Evolutionary conservation across 2,329 filamentous ascomycete genomes (phyloP), one percentile per base, ranked within the genome.

Genomic region (Akanthomyces muscarius): DNA sequence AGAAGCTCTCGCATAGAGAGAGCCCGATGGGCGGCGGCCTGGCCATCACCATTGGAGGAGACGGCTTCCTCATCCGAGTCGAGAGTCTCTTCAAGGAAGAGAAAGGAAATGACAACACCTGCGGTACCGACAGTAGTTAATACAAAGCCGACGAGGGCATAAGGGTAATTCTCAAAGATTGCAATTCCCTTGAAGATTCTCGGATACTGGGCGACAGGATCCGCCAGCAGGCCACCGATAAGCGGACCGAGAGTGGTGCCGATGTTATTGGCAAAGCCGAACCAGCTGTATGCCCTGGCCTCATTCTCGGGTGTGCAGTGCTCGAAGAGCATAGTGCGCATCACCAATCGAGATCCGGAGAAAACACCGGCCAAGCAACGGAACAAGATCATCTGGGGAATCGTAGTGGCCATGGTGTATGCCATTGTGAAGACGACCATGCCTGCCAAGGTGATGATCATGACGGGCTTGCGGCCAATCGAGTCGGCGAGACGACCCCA

Each of bases 291-390:
- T 0, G 88, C 86, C 36, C 82, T 77, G 0, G 90, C 90, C 73
- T 93, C 89, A 0, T 87, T 92, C 65, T 84, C 81, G 7, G 83
- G 76, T 0, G 87, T 90, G 72, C 86, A 89, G 67, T 87, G 85
- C 74, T 95, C 91, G 23, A 85, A 83, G 28, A 94, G 80, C 88
- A 94, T 92, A 5, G 90, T 87, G 25, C 91, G 82, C 61, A 94
- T 85, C 5, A 90, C 89, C 60, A 94, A 84, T 51, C 90, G 81
- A 6, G 86, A 89, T 0, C 90, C 90, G 0, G 87, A 86, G 71
- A 94, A 93, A 5, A 91, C 74, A 1, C 91, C 91, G 0, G 88
- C 88, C n/a, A 89, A 68, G 67, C 88, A 91, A 33, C 91, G 82
- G 66, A 88, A 88, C 14, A 90, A 47, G 6, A 92, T 80, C 89